These are phyloP conservation scores for Saksenaea oblongispora DNA, from an alignment of 371 early-diverging fungal genomes.

Conservation along the genomic window DNA sequence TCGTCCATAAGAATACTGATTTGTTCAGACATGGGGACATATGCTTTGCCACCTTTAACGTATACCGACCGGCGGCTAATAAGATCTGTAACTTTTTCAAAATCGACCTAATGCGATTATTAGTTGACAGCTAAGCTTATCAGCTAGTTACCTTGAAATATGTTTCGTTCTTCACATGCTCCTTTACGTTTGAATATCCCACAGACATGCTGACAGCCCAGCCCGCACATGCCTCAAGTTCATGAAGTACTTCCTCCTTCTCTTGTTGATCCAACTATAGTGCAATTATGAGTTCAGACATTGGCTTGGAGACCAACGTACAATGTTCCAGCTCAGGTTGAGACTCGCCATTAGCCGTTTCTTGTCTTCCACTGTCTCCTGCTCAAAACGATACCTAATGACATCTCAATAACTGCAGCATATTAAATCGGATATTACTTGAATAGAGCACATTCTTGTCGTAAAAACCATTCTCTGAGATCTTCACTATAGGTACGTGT, in stretches of 20 bases:
- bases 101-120: slow-evolving; percentile 67
- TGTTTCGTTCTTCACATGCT: slow-evolving; percentile 36
- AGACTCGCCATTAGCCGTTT: slow-evolving; percentile 54
- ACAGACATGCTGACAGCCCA: slow-evolving; percentile 6
- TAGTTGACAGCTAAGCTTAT: background rate
- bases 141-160: slow-evolving; percentile 54
- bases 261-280: slow-evolving; percentile 17
- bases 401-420: background rate
- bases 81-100: slow-evolving; percentile 82
- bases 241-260: slow-evolving; percentile 25
- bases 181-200: slow-evolving; percentile 6
- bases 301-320: slow-evolving; percentile 18
- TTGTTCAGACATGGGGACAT: slow-evolving; percentile 78
- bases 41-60: slow-evolving; percentile 79
- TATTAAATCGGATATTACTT: slow-evolving; percentile 37
- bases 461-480: slow-evolving; percentile 87
- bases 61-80: slow-evolving; percentile 75
- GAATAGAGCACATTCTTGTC: slow-evolving; percentile 86
- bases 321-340: slow-evolving; percentile 60
- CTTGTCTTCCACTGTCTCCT: slow-evolving; percentile 57
- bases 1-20: slow-evolving; percentile 76
- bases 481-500: slow-evolving; percentile 63
- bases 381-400: slow-evolving; percentile 56
- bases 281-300: background rate
- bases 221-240: slow-evolving; percentile 27